phyloP scores from a whole-genome alignment of 164 flowering plant genomes.

The Pachysandra terminalis region DNA sequence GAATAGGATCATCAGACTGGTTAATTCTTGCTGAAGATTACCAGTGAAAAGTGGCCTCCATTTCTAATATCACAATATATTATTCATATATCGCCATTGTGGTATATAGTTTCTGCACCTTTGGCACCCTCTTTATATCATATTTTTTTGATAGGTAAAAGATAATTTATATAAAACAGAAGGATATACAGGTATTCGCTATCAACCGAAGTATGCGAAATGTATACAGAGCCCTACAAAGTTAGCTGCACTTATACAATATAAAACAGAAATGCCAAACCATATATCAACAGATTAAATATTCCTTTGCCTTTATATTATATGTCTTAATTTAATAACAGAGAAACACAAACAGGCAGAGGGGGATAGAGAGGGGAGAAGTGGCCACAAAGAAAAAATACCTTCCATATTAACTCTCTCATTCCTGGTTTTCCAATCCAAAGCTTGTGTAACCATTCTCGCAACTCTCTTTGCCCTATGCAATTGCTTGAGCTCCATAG shows the following conservation, averaged over 20 bases:
- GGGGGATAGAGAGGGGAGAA: background rate
- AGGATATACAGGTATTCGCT: no score
- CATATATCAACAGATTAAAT: no score
- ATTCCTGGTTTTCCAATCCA: slow-evolving; percentile 72
- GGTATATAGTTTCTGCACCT: background rate
- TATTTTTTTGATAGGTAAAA: background rate
- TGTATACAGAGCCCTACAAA: no score
- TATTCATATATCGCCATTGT: background rate
- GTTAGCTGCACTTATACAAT: no score
- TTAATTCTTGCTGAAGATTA: background rate
- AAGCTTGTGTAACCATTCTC: slow-evolving; percentile 88
- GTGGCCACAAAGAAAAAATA: slow-evolving; percentile 19
- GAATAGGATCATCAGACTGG: slow-evolving; percentile 3
- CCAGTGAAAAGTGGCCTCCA: background rate
- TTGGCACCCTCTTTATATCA: background rate
- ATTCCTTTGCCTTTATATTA: no score
- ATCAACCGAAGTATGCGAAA: no score
- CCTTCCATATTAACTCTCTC: slow-evolving; percentile 94
- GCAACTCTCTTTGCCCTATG: slow-evolving; percentile 86
- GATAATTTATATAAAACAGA: no score
- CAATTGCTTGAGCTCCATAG: slow-evolving; percentile 74
- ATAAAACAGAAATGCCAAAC: no score
- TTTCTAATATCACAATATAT: background rate
- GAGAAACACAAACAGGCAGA: background rate
- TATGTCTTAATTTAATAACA: background rate